Conservation (phyloP, 2,329 filamentous ascomycete genomes). For the Beauveria australis region DNA sequence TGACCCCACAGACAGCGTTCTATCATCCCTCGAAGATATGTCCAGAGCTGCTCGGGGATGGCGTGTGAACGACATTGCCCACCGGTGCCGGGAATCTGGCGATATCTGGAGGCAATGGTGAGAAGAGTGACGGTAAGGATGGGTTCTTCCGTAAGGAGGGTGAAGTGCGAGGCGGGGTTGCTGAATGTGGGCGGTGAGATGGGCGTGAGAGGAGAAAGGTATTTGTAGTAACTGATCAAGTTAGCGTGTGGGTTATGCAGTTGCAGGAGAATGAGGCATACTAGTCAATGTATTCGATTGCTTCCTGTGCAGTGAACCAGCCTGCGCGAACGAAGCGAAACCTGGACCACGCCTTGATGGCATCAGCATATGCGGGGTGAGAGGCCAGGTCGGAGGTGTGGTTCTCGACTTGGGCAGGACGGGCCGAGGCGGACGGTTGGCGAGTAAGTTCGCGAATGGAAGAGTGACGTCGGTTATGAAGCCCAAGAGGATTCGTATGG, state of each 20-base stretch:
- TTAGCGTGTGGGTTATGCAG: neutral
- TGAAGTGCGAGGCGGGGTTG: constrained; percentile 69
- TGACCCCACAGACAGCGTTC: constrained; percentile 93
- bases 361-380: constrained; percentile 55
- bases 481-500: neutral
- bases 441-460: constrained; percentile 12
- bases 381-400: constrained; percentile 36
- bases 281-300: constrained; percentile 91
- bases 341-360: constrained; percentile 78
- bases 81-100: constrained; percentile 69
- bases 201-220: constrained; percentile 83
- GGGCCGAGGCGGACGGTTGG: constrained; percentile 13
- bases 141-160: constrained; percentile 80
- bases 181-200: constrained; percentile 89
- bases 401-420: constrained; percentile 36
- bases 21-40: constrained; percentile 88
- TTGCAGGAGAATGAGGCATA: constrained; percentile 31
- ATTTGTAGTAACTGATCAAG: constrained; percentile 68
- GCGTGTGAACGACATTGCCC: constrained; percentile 77
- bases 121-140: constrained; percentile 87
- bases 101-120: constrained; percentile 84
- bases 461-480: constrained; percentile 6
- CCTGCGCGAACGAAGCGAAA: constrained; percentile 94
- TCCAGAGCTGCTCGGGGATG: constrained; percentile 94
- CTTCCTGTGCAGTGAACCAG: constrained; percentile 92